A percentile compares a stretch with the other conserved stretches of the same genome.
These are phyloP conservation scores for Brassica napus DNA, from an alignment of 345 rosid species.

Conservation along the genomic window DNA sequence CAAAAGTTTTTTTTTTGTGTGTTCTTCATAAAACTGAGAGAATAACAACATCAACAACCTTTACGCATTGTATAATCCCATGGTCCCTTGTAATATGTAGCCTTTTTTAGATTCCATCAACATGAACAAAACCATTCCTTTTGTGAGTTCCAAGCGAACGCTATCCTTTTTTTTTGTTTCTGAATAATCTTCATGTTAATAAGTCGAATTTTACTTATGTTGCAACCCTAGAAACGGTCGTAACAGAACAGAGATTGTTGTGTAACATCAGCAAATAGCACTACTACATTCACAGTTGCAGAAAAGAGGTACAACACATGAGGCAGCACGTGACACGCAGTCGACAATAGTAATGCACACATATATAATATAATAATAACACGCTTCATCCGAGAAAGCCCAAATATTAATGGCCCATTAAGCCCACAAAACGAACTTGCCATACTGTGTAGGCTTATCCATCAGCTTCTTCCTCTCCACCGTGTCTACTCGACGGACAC, in stretches of 20 bases:
- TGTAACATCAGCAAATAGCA: too few species aligned
- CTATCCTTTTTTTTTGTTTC: too few species aligned
- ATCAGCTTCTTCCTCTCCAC: too few species aligned
- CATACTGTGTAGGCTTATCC: slow-evolving; percentile 19
- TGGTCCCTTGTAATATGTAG: slow-evolving; percentile 35
- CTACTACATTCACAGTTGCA: too few species aligned
- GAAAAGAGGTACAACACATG: too few species aligned
- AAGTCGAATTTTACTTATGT: neutral
- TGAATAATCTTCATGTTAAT: neutral
- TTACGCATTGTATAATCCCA: slow-evolving; percentile 38
- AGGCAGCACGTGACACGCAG: neutral
- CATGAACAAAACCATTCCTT: slow-evolving; percentile 12
- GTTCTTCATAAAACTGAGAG: slow-evolving; percentile 29
- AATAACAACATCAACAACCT: slow-evolving; percentile 17
- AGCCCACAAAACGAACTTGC: neutral
- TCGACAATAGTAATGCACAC: neutral
- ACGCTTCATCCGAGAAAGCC: neutral
- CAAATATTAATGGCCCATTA: neutral
- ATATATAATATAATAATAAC: neutral
- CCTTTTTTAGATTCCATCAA: slow-evolving; percentile 15
- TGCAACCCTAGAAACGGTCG: too few species aligned
- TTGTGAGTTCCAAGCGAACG: too few species aligned
- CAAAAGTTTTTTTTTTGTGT: neutral
- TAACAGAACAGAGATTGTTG: too few species aligned
- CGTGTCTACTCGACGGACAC: neutral